Evolutionary conservation across 2,329 filamentous ascomycete species (phyloP), one percentile per base, ranked within the genome.

Genomic region (Juglanconis oblonga): DNA sequence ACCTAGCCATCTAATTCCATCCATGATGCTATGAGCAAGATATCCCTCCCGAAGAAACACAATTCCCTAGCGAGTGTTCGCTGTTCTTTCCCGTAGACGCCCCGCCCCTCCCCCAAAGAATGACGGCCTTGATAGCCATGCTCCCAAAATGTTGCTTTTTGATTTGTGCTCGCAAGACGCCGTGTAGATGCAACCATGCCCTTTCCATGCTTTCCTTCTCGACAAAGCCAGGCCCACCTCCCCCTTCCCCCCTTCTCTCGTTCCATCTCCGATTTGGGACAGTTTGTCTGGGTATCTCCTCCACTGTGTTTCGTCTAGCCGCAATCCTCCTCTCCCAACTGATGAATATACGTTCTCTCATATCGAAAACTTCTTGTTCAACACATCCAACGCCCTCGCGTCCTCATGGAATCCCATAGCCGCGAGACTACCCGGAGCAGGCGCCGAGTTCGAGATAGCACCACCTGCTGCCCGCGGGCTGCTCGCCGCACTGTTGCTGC

Each of bases 381-480:
- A 52, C 57, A 69, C 60, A 62, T 65, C 52, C 53, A 70, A 55
- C 6, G 68, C 65, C 55, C 67, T 63, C 13, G 61, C 66, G 55
- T 70, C 67, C 59, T 69, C 68, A 29, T 61, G 62, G 49, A 64
- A 64, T 4, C 58, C 53, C 55, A 57, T 62, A 14, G 51, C 58
- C 44, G 53, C 54, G 40, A 63, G 57, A 8, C 53, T 57, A 36
- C 54, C 50, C 11, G 52, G 31, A 36, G 33, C 24, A 32, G 42
- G 42, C 3, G 42, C 45, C 45, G 45, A 32, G 14, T 40, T 36
- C 9, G 55, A 49, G 44, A 8, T 31, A 6, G 31, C 35, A 6
- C 35, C 48, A 35, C 61, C 66, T 13, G 61, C 70, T 65, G 71
- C 72, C 64, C 79, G 76, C 9, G 81, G 79, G 65, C 79, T 83